These are phyloP conservation scores for Cercospora sesami DNA, from an alignment of 2,329 filamentous ascomycete species.

Conservation along the genomic window DNA sequence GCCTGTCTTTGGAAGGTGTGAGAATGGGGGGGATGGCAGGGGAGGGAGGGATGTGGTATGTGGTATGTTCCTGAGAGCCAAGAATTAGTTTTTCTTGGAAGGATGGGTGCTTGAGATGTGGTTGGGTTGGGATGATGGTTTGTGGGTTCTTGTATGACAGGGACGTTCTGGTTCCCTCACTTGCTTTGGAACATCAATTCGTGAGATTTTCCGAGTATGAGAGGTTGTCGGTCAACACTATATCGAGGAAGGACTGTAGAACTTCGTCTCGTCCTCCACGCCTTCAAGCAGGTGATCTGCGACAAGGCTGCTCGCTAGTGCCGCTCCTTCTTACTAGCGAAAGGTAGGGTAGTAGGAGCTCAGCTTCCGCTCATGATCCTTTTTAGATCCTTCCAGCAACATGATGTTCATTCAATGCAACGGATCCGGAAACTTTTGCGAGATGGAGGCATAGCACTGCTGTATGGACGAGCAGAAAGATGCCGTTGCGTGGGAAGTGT, in stretches of 20 bases:
- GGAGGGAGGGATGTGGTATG: not conserved
- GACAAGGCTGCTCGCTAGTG: not conserved
- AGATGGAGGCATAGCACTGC: not conserved
- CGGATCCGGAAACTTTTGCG: not conserved
- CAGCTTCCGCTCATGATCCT: not conserved
- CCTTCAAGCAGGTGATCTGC: not conserved
- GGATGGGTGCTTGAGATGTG: not conserved
- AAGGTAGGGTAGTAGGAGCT: not conserved
- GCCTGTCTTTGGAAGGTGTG: not conserved
- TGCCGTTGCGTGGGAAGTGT: not conserved
- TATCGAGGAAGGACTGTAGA: not conserved
- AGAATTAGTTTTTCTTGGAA: not conserved
- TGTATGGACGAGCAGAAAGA: not conserved
- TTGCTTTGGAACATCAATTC: too few relatives aligned
- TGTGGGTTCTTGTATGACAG: too few relatives aligned
- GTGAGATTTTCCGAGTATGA: too few relatives aligned
- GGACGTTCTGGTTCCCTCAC: too few relatives aligned
- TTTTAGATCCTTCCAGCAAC: not conserved
- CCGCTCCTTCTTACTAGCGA: not conserved
- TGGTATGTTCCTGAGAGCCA: not conserved
- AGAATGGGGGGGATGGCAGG: not conserved
- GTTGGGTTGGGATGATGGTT: not conserved
- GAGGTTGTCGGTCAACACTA: too few relatives aligned
- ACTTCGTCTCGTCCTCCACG: not conserved
- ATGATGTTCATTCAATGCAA: not conserved